Percentiles rank a stretch among this genome's conserved stretches.
phyloP scores from a whole-genome alignment of 2,329 filamentous ascomycete species.

The Sclerotinia sclerotiorum region DNA sequence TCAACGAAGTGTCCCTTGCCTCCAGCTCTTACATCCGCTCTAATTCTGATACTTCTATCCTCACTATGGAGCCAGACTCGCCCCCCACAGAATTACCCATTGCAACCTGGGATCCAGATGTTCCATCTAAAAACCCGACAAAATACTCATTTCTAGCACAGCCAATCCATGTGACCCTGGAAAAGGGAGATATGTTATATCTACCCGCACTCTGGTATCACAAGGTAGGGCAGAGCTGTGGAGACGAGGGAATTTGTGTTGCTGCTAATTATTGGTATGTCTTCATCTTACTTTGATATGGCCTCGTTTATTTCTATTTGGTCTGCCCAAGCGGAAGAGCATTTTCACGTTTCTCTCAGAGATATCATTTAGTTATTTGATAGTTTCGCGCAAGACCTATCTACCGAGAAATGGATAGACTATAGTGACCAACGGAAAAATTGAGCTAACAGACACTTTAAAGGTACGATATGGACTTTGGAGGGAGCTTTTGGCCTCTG shows the following conservation, averaged over 20 bases:
- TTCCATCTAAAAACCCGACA: constrained; percentile 46
- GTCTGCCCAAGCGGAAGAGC: background rate
- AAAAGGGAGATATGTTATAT: constrained; percentile 78
- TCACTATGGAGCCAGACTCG: constrained; percentile 5
- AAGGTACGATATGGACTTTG: constrained; percentile 80
- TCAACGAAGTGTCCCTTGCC: constrained; percentile 18
- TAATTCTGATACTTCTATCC: background rate
- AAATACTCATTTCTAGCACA: constrained; percentile 58
- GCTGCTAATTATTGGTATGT: constrained; percentile 78
- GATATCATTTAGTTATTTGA: background rate
- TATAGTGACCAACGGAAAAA: background rate
- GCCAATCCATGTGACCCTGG: constrained; percentile 66
- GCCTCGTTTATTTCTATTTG: too few relatives aligned
- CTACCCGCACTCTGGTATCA: constrained; percentile 83
- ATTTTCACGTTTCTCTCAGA: background rate
- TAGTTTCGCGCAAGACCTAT: background rate
- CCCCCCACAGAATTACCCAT: constrained; percentile 55
- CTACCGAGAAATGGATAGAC: too few relatives aligned
- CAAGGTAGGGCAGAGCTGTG: constrained; percentile 72
- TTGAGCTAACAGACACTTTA: background rate
- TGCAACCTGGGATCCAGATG: constrained; percentile 68
- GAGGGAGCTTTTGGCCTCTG: constrained; percentile 63
- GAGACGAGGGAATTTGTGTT: constrained; percentile 68
- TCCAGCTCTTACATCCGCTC: constrained; percentile 17
- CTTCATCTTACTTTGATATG: constrained; percentile 28